A percentile compares a stretch with the other conserved stretches of the same genome.
phyloP scores from a whole-genome alignment of 2,329 filamentous ascomycete species.

The Venturia aucupariae region DNA sequence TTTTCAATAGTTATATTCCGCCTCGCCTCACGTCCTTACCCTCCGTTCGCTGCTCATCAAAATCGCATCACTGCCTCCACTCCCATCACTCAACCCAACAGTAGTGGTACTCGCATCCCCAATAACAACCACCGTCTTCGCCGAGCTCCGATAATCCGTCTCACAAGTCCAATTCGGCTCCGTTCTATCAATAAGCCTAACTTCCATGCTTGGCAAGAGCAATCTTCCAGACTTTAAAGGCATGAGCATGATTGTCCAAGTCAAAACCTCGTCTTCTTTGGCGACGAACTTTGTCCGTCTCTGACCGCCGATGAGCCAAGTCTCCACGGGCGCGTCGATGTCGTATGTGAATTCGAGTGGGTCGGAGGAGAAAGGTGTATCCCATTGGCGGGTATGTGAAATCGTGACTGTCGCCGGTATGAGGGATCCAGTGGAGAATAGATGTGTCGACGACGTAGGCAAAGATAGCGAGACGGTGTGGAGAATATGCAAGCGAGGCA shows the following conservation, averaged over 20 bases:
- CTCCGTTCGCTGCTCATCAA: not conserved
- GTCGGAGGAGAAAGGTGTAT: constrained; percentile 23
- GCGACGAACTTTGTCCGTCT: constrained; percentile 67
- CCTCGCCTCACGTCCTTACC: not conserved
- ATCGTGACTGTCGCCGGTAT: constrained; percentile 53
- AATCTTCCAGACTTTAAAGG: constrained; percentile 70
- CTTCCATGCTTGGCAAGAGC: constrained; percentile 70
- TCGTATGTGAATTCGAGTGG: constrained; percentile 76
- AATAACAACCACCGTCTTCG: constrained; percentile 8
- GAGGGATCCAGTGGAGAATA: constrained; percentile 49
- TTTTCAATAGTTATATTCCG: not conserved
- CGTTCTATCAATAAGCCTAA: constrained; percentile 48
- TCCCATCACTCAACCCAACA: not conserved
- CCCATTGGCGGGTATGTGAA: constrained; percentile 48
- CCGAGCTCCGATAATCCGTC: constrained; percentile 10
- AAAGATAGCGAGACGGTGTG: constrained; percentile 62
- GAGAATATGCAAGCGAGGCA: constrained; percentile 73
- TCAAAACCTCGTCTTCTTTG: constrained; percentile 35
- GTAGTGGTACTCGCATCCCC: not conserved
- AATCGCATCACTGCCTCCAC: not conserved
- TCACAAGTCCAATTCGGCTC: constrained; percentile 12
- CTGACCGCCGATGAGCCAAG: constrained; percentile 78
- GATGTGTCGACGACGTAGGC: constrained; percentile 34
- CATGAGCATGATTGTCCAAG: constrained; percentile 65
- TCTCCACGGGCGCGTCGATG: constrained; percentile 60